Evolutionary conservation across 768 basidiomycete species (phyloP).

Genomic region (Mycena leptocephala): DNA sequence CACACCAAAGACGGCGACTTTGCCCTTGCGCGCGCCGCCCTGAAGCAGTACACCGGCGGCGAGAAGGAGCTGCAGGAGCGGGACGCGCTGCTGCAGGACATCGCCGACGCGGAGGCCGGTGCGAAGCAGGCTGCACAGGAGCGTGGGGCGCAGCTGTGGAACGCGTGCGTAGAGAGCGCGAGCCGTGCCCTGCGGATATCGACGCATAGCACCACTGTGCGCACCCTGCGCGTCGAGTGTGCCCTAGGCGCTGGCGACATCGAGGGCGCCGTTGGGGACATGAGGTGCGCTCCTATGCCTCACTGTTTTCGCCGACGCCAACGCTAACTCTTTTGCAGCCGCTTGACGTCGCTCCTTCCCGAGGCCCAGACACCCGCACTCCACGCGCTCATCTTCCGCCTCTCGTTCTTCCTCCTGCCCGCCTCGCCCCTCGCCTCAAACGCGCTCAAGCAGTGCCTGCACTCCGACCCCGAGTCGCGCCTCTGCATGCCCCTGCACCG

Average conservation of each 20-base stretch:
- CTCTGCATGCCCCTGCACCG: constrained; percentile 85
- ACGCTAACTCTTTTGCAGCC: constrained; percentile 59
- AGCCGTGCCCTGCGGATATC: constrained; percentile 79
- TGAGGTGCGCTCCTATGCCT: constrained; percentile 75
- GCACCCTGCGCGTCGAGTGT: constrained; percentile 85
- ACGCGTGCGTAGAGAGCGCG: constrained; percentile 85
- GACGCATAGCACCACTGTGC: constrained; percentile 77
- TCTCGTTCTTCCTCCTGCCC: constrained; percentile 89
- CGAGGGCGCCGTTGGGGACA: constrained; percentile 88
- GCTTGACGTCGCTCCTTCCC: constrained; percentile 85
- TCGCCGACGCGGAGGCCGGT: constrained; percentile 73
- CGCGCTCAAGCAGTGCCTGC: constrained; percentile 93
- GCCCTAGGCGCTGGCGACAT: constrained; percentile 85
- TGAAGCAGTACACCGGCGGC: constrained; percentile 72
- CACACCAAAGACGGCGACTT: constrained; percentile 88
- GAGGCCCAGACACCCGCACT: constrained; percentile 69
- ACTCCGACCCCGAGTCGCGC: constrained; percentile 94
- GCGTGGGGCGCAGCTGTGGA: constrained; percentile 79
- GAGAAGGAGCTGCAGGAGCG: constrained; percentile 62
- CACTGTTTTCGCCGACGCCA: neutral
- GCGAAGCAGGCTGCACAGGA: constrained; percentile 78
- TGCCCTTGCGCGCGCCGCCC: constrained; percentile 68
- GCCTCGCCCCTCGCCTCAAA: constrained; percentile 73
- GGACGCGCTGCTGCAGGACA: constrained; percentile 69
- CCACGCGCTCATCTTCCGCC: constrained; percentile 82